Base-by-base conservation (phyloP, 805 yeast genomes). In the Blastobotrys mokoenaii region DNA sequence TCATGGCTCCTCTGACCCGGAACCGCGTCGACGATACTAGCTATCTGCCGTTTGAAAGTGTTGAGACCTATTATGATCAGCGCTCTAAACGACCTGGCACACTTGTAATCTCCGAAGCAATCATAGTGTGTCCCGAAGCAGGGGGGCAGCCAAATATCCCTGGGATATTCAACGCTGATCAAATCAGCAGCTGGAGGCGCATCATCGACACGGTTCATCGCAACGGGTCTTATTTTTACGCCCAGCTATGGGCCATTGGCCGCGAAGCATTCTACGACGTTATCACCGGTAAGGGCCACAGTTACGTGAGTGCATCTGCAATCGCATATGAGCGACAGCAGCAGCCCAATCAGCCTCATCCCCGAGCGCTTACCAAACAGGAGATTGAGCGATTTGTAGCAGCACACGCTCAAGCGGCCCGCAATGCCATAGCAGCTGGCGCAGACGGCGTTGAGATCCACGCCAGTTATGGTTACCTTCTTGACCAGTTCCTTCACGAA, bases 361-460 rank as follows among this genome's bases (percentile, higher is more conserved):
- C 57, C 31, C 47, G 44, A 33, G 67, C 64, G 18, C 62, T 72
- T 51, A 59, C 72, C 14, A 54, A 61, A 5, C 60, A 50, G 16
- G 73, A 71, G 43, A 58, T 77, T 51, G 61, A 70, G 42, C 64
- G 68, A 44, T 66, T 66, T 46, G 63, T 69, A 17, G 49, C 62
- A 33, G 68, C 69, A 38, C 77, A 59, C 52, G 73, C 67, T 8
- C 49, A 52, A 2, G 76, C 78, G 36, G 79, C 82, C 63, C 62
- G 66, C 46, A 68, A 70, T 48, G 76, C 84, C 1, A 62, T 71
- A 30, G 69, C 66, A 12, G 71, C 77, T 8, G 78, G 80, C 1
- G 70, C 75, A 42, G 85, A 82, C 60, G 80, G 80, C 51, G 73
- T 82, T 40, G 84, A 79, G 56, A 65, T 81, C 41, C 85, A 81